A percentile compares a stretch with the other conserved stretches of the same genome.
Evolutionary conservation across 768 basidiomycete genomes (phyloP).

Genomic region (Tricholoma terreum): DNA sequence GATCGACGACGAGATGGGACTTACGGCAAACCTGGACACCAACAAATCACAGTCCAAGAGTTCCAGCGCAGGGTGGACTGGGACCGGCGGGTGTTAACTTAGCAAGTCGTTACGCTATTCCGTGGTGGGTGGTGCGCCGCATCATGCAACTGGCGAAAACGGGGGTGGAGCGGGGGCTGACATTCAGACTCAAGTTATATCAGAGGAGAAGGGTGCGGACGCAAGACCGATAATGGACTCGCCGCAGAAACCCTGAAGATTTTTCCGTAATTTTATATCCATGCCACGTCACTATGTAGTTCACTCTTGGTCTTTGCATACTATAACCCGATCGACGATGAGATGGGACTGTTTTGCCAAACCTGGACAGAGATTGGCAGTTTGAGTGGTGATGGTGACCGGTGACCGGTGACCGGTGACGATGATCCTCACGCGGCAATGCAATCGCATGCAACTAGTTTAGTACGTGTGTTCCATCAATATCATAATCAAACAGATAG

Average conservation of each 20-base stretch:
- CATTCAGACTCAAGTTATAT: conserved; percentile 1
- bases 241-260: conserved; percentile 22
- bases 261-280: neutral
- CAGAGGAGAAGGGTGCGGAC: conserved; percentile 8
- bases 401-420: no score
- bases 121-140: neutral
- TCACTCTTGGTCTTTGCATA: no score
- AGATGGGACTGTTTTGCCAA: no score
- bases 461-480: neutral
- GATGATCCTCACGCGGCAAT: neutral
- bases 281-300: no score
- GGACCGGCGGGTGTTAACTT: conserved; percentile 5
- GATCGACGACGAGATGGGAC: no score
- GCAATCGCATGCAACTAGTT: neutral
- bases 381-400: no score
- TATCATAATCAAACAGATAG: no score
- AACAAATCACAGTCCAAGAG: neutral
- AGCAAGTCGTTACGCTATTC: conserved; percentile 11
- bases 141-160: neutral
- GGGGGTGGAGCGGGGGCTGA: conserved; percentile 4
- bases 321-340: neutral
- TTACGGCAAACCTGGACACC: no score
- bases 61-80: neutral
- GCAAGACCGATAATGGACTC: conserved; percentile 28
- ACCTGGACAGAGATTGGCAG: no score